These are phyloP conservation scores for Aureobasidium namibiae DNA, from an alignment of 2,329 filamentous ascomycete species.

Conservation along the genomic window DNA sequence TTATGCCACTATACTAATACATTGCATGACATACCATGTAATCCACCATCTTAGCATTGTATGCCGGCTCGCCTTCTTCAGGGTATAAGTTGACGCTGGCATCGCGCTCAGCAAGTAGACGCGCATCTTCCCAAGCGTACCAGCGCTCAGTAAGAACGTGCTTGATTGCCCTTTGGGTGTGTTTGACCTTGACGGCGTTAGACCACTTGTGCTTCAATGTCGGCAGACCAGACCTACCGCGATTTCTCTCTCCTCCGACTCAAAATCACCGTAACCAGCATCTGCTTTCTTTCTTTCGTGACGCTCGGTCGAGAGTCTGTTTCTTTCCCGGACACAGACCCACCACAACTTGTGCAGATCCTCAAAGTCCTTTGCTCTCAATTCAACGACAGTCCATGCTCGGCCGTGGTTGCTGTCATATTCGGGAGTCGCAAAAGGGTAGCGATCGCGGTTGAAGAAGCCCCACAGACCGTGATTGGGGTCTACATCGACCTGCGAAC, in stretches of 20 bases:
- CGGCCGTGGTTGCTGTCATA: conserved; percentile 68
- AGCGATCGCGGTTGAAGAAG: conserved; percentile 70
- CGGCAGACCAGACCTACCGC: conserved; percentile 42
- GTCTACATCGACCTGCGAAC: conserved; percentile 50
- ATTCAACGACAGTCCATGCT: conserved; percentile 75
- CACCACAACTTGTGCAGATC: conserved; percentile 91
- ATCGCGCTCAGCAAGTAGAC: conserved; percentile 56
- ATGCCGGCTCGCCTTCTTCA: conserved; percentile 22
- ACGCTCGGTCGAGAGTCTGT: conserved; percentile 72
- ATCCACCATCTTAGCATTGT: conserved; percentile 12
- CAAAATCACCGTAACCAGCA: conserved; percentile 64
- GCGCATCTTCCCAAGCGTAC: conserved; percentile 78
- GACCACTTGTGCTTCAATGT: background rate
- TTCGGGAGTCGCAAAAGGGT: conserved; percentile 62
- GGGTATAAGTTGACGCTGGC: conserved; percentile 54
- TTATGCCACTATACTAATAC: background rate
- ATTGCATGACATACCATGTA: background rate
- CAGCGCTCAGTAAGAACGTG: conserved; percentile 79
- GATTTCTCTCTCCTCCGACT: conserved; percentile 55
- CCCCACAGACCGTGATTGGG: conserved; percentile 81
- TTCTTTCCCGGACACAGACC: conserved; percentile 85
- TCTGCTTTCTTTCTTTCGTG: conserved; percentile 59
- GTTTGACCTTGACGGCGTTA: conserved; percentile 50
- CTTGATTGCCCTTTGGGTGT: conserved; percentile 76
- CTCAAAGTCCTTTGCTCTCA: conserved; percentile 85